Base-by-base conservation (phyloP, 768 basidiomycete genomes). In the Leccinum disarticulatum region DNA sequence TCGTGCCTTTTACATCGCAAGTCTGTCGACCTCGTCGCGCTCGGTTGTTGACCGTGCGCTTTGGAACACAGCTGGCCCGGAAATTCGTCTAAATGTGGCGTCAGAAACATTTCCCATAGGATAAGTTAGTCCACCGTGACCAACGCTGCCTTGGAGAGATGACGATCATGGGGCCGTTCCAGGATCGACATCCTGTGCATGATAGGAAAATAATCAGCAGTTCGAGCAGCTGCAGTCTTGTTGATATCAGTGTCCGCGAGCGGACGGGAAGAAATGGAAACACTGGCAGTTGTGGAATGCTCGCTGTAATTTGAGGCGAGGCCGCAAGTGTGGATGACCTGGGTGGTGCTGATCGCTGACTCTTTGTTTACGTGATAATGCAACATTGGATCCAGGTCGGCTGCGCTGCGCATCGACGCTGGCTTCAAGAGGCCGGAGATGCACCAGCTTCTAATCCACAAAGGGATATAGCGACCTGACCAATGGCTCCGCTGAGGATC, bases 41-140 rank as follows among this genome's bases (percentile, higher is more conserved):
- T 49, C 52, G 10, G 10, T 15, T n/a, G 6, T n/a, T 22, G 11
- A 17, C 6, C 22, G 55, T 27, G 30, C 13, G 11, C 27, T 36
- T 14, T 31, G n/a, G 25, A 53, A 10, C 11, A 43, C 7, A 19
- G 30, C 33, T 27, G 54, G 13, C 33, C 14, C 11, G 3, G n/a
- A 4, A 13, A n/a, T 33, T 30, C 8, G 64, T 28, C 66, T 69
- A 49, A 35, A 52, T 7, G 4, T 15, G 17, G 28, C 17, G 6
- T 68, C 51, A 63, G 30, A 60, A 30, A 17, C 17, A 4, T 33
- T 3, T 27, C 10, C 17, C 17, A 10, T 4, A 25, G 2, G 13
- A 33, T 11, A 46, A 54, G n/a, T 38, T 3, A 30, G 52, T 17
- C 31, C 15, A 22, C 22, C 22, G 22, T 22, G 22, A 66, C 65